Evolutionary conservation across 2,329 filamentous ascomycete species (phyloP).

Genomic region (Byssochlamys sp.): DNA sequence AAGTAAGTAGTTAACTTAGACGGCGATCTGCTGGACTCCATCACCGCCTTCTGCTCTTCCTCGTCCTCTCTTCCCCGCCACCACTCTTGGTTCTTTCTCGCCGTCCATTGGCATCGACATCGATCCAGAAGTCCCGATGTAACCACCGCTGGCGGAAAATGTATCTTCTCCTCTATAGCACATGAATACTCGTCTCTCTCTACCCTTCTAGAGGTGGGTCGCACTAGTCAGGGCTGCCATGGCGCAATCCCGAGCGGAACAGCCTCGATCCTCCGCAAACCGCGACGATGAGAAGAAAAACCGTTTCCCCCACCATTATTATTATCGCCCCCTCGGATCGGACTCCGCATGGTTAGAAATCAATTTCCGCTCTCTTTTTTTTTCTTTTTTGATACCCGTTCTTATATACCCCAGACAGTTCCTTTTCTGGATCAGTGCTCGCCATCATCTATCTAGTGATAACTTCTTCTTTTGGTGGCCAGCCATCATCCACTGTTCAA

Average conservation of each 20-base stretch:
- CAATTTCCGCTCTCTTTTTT: constrained; percentile 1
- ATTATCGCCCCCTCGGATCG: neutral
- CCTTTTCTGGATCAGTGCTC: neutral
- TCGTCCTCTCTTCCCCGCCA: neutral
- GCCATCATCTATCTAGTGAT: neutral
- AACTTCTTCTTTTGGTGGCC: constrained; percentile 1
- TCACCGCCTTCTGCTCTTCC: neutral
- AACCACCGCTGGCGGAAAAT: neutral
- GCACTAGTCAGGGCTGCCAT: neutral
- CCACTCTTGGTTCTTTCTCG: neutral
- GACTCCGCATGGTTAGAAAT: constrained; percentile 5
- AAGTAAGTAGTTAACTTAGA: no score
- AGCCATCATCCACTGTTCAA: neutral
- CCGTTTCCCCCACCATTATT: neutral
- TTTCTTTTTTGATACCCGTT: constrained; percentile 3
- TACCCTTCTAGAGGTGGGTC: neutral
- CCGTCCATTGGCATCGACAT: neutral
- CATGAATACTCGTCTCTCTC: neutral
- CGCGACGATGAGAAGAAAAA: neutral
- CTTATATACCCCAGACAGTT: neutral
- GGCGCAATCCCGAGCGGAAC: constrained; percentile 5
- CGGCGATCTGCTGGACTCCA: neutral
- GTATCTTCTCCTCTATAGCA: neutral
- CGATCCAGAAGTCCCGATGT: neutral
- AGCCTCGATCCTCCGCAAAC: neutral